Base-by-base conservation (phyloP, 2,329 filamentous ascomycete species). In the Aspergillus sclerotialis region DNA sequence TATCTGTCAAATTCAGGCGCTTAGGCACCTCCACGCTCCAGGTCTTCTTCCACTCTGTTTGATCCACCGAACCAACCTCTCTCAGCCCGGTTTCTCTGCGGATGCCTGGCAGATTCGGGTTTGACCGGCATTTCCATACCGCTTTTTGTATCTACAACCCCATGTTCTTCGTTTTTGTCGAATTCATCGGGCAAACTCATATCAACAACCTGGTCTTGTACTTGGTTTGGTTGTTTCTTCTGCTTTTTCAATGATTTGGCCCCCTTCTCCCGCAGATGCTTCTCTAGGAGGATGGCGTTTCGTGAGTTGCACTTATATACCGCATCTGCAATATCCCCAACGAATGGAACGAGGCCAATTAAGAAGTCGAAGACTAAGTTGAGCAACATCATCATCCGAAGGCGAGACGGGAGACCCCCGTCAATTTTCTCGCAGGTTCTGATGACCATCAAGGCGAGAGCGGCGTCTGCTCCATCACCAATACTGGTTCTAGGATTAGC, bases 391-490 rank as follows among this genome's bases (percentile, higher is more conserved):
- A 73, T 73, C 17, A 73, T 58, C 36, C 75, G 70, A 32, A 90
- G 61, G 7, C 59, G 52, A 4, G 60, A 45, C 2, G 63, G 62
- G 26, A 96, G 74, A 10, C 84, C 85, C 32, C 84, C 85, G 33
- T 93, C 82, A 30, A 94, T 71, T 41, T 81, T 73, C 42, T 72
- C 70, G 62, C 85, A 89, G 15, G 78, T 80, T 40, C 71, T 73
- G 44, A 94, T 70, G 7, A 96, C 78, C 63, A 84, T 78, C 40
- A 87, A 60, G 7, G 85, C 84, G 53, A 95, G 71, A 32, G 85
- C 66, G 7, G 76, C 68, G 54, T 94, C 89, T 10, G 82, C 60
- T 7, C 72, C 72, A 58, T 94, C 89, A 30, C 89, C 89, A 42
- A 84, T 66, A 5, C 82, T 85, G 36, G 7, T 32, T 17, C 19